These are phyloP conservation scores for Metahyphopichia silvanorum DNA, from an alignment of 805 yeast genomes.

Conservation along the genomic window DNA sequence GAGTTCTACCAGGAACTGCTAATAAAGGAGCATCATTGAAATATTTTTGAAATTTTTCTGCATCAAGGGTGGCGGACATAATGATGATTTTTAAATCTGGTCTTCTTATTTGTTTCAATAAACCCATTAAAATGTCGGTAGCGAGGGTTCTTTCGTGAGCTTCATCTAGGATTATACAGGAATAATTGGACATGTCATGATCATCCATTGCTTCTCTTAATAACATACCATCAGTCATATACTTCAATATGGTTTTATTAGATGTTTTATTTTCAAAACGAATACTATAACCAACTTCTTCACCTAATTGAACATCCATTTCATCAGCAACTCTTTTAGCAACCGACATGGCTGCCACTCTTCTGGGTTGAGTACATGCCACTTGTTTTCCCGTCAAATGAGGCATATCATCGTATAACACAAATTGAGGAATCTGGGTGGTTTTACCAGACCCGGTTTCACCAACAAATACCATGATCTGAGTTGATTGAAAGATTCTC, in stretches of 20 bases:
- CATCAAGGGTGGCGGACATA: conserved; percentile 98
- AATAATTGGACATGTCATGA: conserved; percentile 72
- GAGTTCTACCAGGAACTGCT: conserved; percentile 98
- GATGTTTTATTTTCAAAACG: conserved; percentile 91
- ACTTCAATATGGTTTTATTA: conserved; percentile 77
- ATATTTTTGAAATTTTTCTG: conserved; percentile 89
- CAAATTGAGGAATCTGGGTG: conserved; percentile 97
- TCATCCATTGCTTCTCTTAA: conserved; percentile 97
- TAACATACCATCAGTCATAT: conserved; percentile 99
- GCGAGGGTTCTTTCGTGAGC: conserved; percentile 98
- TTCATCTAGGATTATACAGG: conserved; percentile 92
- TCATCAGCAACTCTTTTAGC: conserved; percentile 97
- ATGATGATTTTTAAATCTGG: conserved; percentile 87
- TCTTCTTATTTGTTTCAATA: conserved; percentile 77
- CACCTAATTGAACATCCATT: conserved; percentile 89
- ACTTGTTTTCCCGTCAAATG: conserved; percentile 79
- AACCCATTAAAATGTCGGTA: conserved; percentile 95
- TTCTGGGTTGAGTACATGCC: conserved; percentile 95
- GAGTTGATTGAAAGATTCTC: conserved; percentile 77
- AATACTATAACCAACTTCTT: conserved; percentile 92
- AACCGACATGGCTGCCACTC: conserved; percentile 99
- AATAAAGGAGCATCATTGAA: conserved; percentile 89
- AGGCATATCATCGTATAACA: conserved; percentile 87
- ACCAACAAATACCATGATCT: conserved; percentile 97
- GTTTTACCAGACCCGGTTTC: conserved; percentile 99